Conservation (phyloP, 495 filamentous ascomycete genomes). For the Bathelium albidoporum region DNA sequence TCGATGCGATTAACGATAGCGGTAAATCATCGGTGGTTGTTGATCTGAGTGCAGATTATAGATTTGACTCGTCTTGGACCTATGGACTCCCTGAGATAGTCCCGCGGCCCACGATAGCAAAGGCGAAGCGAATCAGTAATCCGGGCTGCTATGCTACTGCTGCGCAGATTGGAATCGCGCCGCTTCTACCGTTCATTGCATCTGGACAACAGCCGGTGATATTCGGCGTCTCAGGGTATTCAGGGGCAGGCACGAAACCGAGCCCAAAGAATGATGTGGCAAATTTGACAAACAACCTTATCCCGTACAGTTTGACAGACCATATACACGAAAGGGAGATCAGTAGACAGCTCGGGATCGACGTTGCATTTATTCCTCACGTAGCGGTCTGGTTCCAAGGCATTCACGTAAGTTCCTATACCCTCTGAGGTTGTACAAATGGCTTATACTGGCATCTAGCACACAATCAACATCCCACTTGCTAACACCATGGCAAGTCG, state of each 20-base stretch:
- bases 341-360: conserved; percentile 59
- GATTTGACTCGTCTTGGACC: conserved; percentile 83
- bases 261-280: conserved; percentile 90
- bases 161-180: conserved; percentile 85
- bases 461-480: conserved; percentile 83
- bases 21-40: conserved; percentile 69
- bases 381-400: conserved; percentile 97
- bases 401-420: conserved; percentile 44
- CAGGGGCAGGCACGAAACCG: conserved; percentile 91
- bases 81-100: conserved; percentile 92
- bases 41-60: conserved; percentile 90
- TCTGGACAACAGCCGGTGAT: conserved; percentile 55
- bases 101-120: conserved; percentile 62
- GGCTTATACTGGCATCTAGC: conserved; percentile 29
- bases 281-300: conserved; percentile 79
- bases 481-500: conserved; percentile 74
- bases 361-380: conserved; percentile 85
- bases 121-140: conserved; percentile 82
- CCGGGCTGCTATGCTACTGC: conserved; percentile 96
- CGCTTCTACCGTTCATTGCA: conserved; percentile 65
- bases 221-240: conserved; percentile 94
- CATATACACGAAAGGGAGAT: conserved; percentile 97
- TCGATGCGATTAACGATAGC: conserved; percentile 77
- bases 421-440: conserved; percentile 1
- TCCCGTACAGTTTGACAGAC: conserved; percentile 86